These are phyloP conservation scores for Dendryphion nanum DNA, from an alignment of 2,329 filamentous ascomycete species.

Conservation along the genomic window DNA sequence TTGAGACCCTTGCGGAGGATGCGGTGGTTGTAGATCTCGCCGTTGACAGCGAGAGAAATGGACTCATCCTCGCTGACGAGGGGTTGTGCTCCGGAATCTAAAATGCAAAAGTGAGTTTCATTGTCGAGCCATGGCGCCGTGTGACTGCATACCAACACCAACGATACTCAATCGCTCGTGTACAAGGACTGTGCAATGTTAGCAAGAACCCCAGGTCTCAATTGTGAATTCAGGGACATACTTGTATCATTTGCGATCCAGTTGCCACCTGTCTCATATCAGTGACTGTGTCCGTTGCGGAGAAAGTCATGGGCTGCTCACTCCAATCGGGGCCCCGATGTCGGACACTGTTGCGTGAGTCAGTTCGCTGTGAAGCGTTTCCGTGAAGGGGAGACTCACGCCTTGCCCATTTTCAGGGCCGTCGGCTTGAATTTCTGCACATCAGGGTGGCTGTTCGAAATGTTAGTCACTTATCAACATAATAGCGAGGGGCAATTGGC, in stretches of 20 bases:
- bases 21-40: conserved; percentile 99
- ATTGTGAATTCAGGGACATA: conserved; percentile 42
- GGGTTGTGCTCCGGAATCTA: conserved; percentile 93
- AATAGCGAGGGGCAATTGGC: conserved; percentile 18
- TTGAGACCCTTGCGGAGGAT: conserved; percentile 85
- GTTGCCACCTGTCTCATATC: conserved; percentile 69
- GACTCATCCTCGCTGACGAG: conserved; percentile 86
- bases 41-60: conserved; percentile 93
- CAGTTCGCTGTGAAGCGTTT: conserved; percentile 12
- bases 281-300: conserved; percentile 27
- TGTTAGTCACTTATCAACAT: conserved; percentile 27
- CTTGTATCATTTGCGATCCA: conserved; percentile 88
- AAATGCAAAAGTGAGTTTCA: conserved; percentile 18
- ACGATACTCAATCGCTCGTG: conserved; percentile 98
- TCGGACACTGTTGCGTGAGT: conserved; percentile 66
- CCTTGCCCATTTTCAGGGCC: conserved; percentile 88
- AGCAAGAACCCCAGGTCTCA: conserved; percentile 5
- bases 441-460: conserved; percentile 69
- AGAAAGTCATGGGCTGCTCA: conserved; percentile 54
- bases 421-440: conserved; percentile 95
- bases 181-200: conserved; percentile 63
- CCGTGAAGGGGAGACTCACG: conserved; percentile 60
- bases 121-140: conserved; percentile 9
- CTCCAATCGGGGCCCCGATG: conserved; percentile 99
- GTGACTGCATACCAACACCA: conserved; percentile 72